Evolutionary conservation across 2,329 filamentous ascomycete genomes (phyloP).

Genomic region (Dothiorella sarmentorum): DNA sequence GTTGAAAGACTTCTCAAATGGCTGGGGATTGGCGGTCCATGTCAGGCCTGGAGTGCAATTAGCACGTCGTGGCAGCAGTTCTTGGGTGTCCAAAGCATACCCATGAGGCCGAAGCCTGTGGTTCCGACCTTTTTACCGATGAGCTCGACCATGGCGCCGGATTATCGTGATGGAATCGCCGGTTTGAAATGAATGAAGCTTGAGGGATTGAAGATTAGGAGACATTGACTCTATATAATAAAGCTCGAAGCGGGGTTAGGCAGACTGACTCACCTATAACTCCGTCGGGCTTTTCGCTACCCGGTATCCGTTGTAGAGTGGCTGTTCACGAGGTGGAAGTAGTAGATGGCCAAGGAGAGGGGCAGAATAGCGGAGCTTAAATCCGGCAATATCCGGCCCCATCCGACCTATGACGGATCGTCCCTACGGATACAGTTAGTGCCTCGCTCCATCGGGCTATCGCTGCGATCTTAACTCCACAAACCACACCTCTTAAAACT

Average conservation of each 20-base stretch:
- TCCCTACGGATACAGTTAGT: neutral
- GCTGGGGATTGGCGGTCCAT: conserved; percentile 41
- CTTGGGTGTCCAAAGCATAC: conserved; percentile 22
- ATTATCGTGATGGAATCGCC: neutral
- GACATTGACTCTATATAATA: too few relatives aligned
- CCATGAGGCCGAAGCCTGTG: conserved; percentile 50
- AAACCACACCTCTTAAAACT: too few relatives aligned
- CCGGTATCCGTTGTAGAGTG: too few relatives aligned
- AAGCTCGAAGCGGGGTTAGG: too few relatives aligned
- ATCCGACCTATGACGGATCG: neutral
- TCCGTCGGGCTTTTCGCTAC: neutral
- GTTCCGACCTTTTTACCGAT: conserved; percentile 37
- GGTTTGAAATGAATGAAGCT: neutral
- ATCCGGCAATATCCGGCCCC: neutral
- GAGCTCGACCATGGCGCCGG: conserved; percentile 32
- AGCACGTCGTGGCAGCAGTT: neutral
- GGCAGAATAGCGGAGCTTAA: neutral
- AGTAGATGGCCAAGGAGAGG: neutral
- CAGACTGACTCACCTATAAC: too few relatives aligned
- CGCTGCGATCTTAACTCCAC: neutral
- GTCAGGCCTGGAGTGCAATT: conserved; percentile 39
- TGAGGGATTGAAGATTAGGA: too few relatives aligned
- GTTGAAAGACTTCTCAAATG: conserved; percentile 39
- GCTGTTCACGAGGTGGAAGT: too few relatives aligned
- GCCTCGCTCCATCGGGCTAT: neutral